A percentile compares a stretch with the other conserved stretches of the same genome.
Conservation (phyloP, 148 eudicot genomes). For the Rheum nobile region DNA sequence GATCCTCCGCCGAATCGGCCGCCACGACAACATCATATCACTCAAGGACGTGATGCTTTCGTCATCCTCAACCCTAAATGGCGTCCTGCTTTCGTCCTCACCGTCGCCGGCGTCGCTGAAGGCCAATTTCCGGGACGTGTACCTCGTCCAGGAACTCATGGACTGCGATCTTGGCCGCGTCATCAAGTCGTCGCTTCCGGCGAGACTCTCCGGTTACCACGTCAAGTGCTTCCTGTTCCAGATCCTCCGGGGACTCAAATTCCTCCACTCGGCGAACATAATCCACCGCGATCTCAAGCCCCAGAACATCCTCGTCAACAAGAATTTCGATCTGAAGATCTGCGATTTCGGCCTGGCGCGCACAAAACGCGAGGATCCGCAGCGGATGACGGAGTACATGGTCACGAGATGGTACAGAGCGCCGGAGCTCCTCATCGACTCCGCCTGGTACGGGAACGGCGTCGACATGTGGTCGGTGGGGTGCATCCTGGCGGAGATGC, state of each 20-base stretch:
- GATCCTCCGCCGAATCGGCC: conserved; percentile 12
- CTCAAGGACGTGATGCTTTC: conserved; percentile 34
- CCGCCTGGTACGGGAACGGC: conserved; percentile 17
- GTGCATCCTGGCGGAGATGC: conserved; percentile 35
- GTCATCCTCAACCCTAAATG: neutral
- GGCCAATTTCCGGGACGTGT: neutral
- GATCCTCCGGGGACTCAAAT: conserved; percentile 27
- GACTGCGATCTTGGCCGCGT: neutral
- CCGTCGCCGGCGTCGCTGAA: neutral
- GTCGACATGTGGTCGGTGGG: conserved; percentile 40
- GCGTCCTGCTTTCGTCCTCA: too few relatives aligned
- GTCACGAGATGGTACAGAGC: conserved; percentile 33
- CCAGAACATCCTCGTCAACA: conserved; percentile 27
- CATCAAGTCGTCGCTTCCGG: conserved; percentile 1
- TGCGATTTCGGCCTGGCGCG: conserved; percentile 38
- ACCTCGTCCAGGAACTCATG: neutral
- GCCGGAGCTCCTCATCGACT: conserved; percentile 26
- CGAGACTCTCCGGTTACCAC: conserved; percentile 19
- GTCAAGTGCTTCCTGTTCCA: conserved; percentile 18
- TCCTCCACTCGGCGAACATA: conserved; percentile 30
- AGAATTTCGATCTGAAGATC: conserved; percentile 27
- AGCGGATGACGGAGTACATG: conserved; percentile 2
- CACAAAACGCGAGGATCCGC: neutral
- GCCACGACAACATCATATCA: conserved; percentile 29
- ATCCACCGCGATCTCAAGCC: conserved; percentile 41